Percentiles rank a stretch among this genome's conserved stretches.
Conservation (phyloP, 2,329 filamentous ascomycete species). For the Fusarium guadeloupense region DNA sequence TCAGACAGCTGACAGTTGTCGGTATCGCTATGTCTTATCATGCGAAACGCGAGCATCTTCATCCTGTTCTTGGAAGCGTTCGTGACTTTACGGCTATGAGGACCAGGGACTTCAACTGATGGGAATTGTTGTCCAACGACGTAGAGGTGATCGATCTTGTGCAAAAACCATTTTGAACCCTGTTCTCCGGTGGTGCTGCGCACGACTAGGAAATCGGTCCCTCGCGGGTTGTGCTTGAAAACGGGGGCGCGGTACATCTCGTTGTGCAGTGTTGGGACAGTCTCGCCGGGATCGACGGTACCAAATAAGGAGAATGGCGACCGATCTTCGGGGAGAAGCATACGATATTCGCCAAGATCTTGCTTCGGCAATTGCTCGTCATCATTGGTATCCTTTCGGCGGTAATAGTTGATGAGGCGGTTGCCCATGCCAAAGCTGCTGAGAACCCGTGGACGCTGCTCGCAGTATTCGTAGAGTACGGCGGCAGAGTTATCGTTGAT, state of each 20-base stretch:
- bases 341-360: conserved; percentile 87
- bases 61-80: conserved; percentile 96
- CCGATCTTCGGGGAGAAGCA: conserved; percentile 91
- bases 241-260: conserved; percentile 95
- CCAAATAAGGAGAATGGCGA: conserved; percentile 97
- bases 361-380: conserved; percentile 79
- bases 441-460: conserved; percentile 89
- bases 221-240: conserved; percentile 82
- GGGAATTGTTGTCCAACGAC: conserved; percentile 94
- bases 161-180: conserved; percentile 83
- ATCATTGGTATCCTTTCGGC: conserved; percentile 77
- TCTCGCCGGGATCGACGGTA: conserved; percentile 89
- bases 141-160: conserved; percentile 90
- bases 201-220: conserved; percentile 86
- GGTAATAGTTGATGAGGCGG: conserved; percentile 96
- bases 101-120: conserved; percentile 89
- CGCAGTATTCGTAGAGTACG: conserved; percentile 92
- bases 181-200: conserved; percentile 80
- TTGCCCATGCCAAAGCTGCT: conserved; percentile 99
- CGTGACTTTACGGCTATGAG: conserved; percentile 93
- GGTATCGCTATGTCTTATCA: conserved; percentile 79
- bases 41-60: conserved; percentile 93
- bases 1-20: conserved; percentile 78
- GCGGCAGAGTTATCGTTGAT: conserved; percentile 89
- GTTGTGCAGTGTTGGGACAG: conserved; percentile 90